Conservation (phyloP, 2,329 filamentous ascomycete genomes). For the Chaetothyriales sp. region DNA sequence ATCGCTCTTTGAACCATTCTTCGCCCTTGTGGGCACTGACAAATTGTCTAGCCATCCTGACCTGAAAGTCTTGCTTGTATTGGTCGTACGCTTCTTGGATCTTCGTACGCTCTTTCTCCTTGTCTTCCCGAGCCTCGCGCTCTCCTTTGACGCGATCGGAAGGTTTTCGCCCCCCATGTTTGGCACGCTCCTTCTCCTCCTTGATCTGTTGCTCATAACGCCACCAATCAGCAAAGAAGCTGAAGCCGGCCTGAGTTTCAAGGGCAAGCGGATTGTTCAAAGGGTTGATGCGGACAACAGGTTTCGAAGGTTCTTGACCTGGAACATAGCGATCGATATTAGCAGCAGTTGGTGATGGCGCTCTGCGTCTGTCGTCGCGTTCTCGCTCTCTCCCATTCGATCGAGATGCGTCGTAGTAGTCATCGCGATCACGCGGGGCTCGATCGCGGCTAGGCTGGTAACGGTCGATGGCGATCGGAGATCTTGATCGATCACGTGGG, state of each 20-base stretch:
- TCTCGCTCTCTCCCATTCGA: constrained; percentile 25
- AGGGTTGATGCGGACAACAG: constrained; percentile 41
- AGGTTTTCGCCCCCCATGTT: constrained; percentile 43
- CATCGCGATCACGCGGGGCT: constrained; percentile 26
- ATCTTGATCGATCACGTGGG: constrained; percentile 43
- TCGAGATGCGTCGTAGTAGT: constrained; percentile 6
- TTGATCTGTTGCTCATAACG: constrained; percentile 49
- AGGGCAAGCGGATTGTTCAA: constrained; percentile 49
- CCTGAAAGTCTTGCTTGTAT: constrained; percentile 52
- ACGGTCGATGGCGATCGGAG: constrained; percentile 48
- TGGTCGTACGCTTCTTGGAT: constrained; percentile 52
- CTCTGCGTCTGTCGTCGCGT: constrained; percentile 44
- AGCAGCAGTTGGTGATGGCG: constrained; percentile 43
- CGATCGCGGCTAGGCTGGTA: constrained; percentile 42
- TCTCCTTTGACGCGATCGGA: constrained; percentile 47
- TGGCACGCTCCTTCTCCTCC: constrained; percentile 49
- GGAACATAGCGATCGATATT: constrained; percentile 54
- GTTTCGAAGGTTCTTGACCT: constrained; percentile 43
- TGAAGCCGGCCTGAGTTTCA: constrained; percentile 54
- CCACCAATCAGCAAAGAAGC: constrained; percentile 58
- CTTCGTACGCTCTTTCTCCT: constrained; percentile 47
- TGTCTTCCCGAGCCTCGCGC: constrained; percentile 48
- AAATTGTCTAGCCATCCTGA: constrained; percentile 72
- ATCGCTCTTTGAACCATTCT: constrained; percentile 96
- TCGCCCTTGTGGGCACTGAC: constrained; percentile 86